Conservation (phyloP, 805 yeast species). For the Zygosaccharomyces lentus region DNA sequence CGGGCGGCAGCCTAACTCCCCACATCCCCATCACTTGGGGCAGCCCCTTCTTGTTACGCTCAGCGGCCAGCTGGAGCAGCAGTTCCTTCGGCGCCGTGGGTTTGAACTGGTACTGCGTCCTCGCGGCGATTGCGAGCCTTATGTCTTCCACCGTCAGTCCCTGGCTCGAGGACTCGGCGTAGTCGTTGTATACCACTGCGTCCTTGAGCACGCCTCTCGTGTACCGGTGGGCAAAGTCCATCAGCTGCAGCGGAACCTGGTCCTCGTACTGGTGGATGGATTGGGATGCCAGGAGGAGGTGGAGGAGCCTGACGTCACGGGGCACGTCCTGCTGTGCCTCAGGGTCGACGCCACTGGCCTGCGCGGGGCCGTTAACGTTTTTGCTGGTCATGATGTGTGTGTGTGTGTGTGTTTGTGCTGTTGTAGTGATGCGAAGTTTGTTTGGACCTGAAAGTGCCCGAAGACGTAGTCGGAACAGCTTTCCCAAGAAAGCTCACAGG, state of each 20-base stretch:
- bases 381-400: constrained; percentile 3
- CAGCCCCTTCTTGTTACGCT: constrained; percentile 80
- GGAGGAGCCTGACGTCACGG: constrained; percentile 85
- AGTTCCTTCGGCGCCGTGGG: constrained; percentile 90
- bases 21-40: constrained; percentile 89
- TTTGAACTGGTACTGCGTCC: constrained; percentile 93
- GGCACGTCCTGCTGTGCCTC: constrained; percentile 46
- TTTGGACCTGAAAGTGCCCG: background rate
- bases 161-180: constrained; percentile 51
- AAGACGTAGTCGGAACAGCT: too few relatives aligned
- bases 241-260: constrained; percentile 89
- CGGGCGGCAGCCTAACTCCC: constrained; percentile 95
- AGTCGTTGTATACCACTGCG: constrained; percentile 85
- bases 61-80: constrained; percentile 84
- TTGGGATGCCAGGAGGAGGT: constrained; percentile 87
- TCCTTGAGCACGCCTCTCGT: constrained; percentile 84
- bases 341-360: constrained; percentile 1
- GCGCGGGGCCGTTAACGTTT: constrained; percentile 1
- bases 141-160: constrained; percentile 83
- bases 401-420: background rate
- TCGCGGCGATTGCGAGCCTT: constrained; percentile 85
- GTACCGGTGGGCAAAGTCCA: constrained; percentile 94
- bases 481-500: too few relatives aligned
- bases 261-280: constrained; percentile 90
- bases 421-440: background rate